Base-by-base conservation (phyloP, 495 filamentous ascomycete genomes). In the Neurospora sp. region DNA sequence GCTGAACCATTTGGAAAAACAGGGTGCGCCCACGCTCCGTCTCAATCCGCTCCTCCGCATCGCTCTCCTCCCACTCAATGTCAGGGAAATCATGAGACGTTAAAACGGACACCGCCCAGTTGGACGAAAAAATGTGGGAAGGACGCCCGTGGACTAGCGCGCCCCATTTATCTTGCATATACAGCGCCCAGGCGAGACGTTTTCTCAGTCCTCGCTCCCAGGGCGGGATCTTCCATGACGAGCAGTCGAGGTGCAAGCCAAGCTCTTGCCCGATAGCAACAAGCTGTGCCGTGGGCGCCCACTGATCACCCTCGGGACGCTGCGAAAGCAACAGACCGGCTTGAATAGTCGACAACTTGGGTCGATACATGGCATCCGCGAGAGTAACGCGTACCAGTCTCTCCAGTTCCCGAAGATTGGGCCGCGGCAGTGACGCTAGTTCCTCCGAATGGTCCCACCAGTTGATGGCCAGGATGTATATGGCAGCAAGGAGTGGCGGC, bases 141-240 rank as follows among this genome's bases (percentile, higher is more conserved):
- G 94, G 94, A 9, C 93, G 89, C 31, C 94, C 93, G 75, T 94
- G 89, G 35, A 94, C 89, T n/a, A 97, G 82, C 37, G 92, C 91
- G 44, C 91, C 91, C 94, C 94, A 97, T 83, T 96, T 97, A 77
- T 97, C 94, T 77, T 96, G 92, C 89, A 94, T 92, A 78, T 93
- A 97, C 73, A 97, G 83, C 3, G 92, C 94, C 93, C 94, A 97
- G 72, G 92, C 94, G 41, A 97, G 84, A 37, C 94, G 89, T 78
- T 94, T 93, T 68, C 94, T 87, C 42, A 97, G 82, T 1, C 93
- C 91, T 69, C 90, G 89, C 78, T 97, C 94, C 94, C 94, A 97
- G 1, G 84, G 83, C 7, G 94, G 94, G 47, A 97, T 94, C 73
- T 92, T 91, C 94, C 94, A 96, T 70, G 86, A 84, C n/a, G 90